phyloP scores from a whole-genome alignment of 169 alveolate genomes.

The Sarcocystis neurona region DNA sequence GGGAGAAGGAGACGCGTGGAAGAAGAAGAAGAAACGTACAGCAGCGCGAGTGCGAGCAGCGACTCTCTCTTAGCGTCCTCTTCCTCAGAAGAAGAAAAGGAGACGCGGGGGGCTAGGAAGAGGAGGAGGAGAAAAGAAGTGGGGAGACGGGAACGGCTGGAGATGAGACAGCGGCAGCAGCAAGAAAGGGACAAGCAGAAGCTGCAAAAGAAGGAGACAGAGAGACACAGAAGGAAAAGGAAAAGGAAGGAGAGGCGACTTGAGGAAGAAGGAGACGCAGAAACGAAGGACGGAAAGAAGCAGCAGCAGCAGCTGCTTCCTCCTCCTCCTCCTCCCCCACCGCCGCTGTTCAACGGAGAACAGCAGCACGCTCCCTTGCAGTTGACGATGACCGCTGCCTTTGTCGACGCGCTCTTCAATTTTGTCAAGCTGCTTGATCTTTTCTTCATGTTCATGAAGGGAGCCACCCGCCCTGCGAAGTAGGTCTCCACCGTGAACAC shows the following conservation, averaged over 20 bases:
- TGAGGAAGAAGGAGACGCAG: no score
- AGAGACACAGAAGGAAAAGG: neutral
- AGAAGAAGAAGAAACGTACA: no score
- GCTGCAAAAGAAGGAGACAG: neutral
- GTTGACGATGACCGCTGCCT: slow-evolving; percentile 47
- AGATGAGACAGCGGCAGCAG: no score
- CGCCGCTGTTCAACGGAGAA: slow-evolving; percentile 53
- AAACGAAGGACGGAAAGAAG: neutral
- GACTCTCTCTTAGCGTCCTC: no score
- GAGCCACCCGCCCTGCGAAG: slow-evolving; percentile 58
- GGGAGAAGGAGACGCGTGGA: no score
- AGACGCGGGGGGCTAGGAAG: no score
- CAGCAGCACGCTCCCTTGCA: slow-evolving; percentile 58
- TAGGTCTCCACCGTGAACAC: neutral
- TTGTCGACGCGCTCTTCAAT: slow-evolving; percentile 50
- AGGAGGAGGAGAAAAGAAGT: no score
- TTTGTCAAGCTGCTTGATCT: slow-evolving; percentile 63
- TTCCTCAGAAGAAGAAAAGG: no score
- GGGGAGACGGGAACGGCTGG: no score
- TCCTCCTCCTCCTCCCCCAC: slow-evolving; percentile 28
- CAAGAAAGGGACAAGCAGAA: no score
- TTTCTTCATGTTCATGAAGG: slow-evolving; percentile 64
- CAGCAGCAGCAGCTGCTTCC: neutral
- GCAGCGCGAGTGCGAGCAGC: no score
- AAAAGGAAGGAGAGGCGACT: neutral